Percentiles rank a stretch among this genome's conserved stretches.
phyloP scores from a whole-genome alignment of 2,329 filamentous ascomycete species.

The Parastagonospora nodorum region DNA sequence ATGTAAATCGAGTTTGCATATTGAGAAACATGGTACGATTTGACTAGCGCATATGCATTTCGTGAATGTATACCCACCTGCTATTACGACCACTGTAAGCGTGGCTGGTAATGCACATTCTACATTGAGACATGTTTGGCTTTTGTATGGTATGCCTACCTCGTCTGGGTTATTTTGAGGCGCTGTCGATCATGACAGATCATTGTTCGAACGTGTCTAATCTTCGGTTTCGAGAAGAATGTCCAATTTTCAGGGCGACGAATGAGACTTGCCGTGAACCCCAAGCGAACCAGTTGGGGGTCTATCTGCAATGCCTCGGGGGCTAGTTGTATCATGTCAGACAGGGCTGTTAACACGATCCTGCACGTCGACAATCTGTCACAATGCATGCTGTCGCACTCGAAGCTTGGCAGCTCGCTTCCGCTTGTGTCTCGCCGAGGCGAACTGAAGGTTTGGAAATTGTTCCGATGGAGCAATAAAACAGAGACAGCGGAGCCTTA shows the following conservation, averaged over 20 bases:
- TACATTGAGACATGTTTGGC: too few relatives aligned
- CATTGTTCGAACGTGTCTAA: too few relatives aligned
- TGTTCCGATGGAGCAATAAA: conserved; percentile 1
- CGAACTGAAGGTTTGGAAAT: conserved; percentile 4
- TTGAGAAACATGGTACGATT: too few relatives aligned
- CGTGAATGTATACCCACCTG: too few relatives aligned
- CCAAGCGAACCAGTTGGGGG: conserved; percentile 2
- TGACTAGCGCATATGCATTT: too few relatives aligned
- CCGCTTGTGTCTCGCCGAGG: background rate
- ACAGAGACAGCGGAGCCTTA: conserved; percentile 1
- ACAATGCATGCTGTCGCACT: conserved; percentile 6
- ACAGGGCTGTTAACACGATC: conserved; percentile 13
- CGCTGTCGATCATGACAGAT: too few relatives aligned
- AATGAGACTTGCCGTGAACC: background rate
- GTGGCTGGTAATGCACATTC: too few relatives aligned
- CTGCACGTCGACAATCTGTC: conserved; percentile 7
- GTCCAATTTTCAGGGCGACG: background rate
- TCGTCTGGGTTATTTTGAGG: too few relatives aligned
- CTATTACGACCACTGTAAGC: too few relatives aligned
- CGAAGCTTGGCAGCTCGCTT: conserved; percentile 6
- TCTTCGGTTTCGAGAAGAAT: too few relatives aligned
- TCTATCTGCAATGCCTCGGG: conserved; percentile 12
- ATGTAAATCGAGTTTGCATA: too few relatives aligned
- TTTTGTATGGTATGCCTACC: too few relatives aligned
- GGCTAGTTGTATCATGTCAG: conserved; percentile 13